Evolutionary conservation across 202 grass and related monocot species (phyloP), one percentile per base, ranked within the genome.

Genomic region (Panicum virgatum): DNA sequence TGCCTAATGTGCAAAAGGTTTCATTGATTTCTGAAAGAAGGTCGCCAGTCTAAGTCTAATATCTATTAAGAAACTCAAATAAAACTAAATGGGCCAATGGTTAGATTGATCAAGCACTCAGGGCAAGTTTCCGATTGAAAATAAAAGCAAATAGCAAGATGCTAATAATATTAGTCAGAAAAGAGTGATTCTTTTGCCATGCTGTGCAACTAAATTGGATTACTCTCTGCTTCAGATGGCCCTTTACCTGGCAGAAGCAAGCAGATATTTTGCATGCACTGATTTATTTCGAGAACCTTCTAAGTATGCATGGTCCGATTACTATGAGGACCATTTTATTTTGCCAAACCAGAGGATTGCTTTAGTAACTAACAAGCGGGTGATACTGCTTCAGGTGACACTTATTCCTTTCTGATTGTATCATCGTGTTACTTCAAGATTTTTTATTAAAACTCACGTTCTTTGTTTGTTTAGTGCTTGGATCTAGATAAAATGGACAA

Each of bases 281-380:
- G 96, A 98, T 86, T 84, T 98, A 80, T 98, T 98, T 85, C 91
- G 86, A 72, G 96, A 98, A 89, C 96, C 96, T 83, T 95, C 96
- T 14, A 98, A 98, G 81, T 98, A 93, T 80, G 96, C 96, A 88
- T 98, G 96, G 96, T 95, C 96, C 60, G 96, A 98, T 89, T 98
- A 93, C 76, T 98, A 98, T 44, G 96, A 93, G 88, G 86, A 90
- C 57, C 88, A 98, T 91, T 95, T 88, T 82, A 69, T 95, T 84
- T 83, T 93, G 77, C 80, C 80, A 71, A 88, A 85, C 63, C 89
- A 98, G 74, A 95, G 90, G 87, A 81, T 96, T 73, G 86, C 92
- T 80, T 84, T 98, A 62, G 77, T 91, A 75, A 96, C 96, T 78
- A 95, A 92, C 81, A 98, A 93, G 67, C 80, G 92, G 75, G 86